Conservation (phyloP, 2,329 filamentous ascomycete genomes). For the Epichloe sp. region DNA sequence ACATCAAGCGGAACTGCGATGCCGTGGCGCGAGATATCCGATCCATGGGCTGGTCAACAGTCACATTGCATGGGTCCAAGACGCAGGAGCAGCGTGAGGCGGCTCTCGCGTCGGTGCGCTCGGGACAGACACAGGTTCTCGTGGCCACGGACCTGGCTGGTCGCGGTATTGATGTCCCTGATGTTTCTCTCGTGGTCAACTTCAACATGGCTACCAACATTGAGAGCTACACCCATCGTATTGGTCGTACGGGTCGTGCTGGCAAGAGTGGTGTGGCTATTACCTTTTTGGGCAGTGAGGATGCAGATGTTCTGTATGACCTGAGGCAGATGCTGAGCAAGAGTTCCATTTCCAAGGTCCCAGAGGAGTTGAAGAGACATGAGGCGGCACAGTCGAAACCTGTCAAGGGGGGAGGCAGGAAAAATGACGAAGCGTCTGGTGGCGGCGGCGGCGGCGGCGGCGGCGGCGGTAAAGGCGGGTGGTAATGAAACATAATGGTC, state of each 20-base stretch:
- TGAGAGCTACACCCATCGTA: constrained; percentile 90
- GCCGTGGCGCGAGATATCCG: constrained; percentile 90
- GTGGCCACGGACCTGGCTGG: constrained; percentile 94
- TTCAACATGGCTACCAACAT: constrained; percentile 97
- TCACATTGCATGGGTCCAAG: constrained; percentile 89
- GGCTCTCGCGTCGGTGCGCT: constrained; percentile 72
- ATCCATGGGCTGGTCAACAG: constrained; percentile 77
- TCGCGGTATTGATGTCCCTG: constrained; percentile 92
- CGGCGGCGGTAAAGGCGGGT: constrained; percentile 1
- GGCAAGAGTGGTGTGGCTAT: constrained; percentile 94
- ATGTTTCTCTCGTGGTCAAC: constrained; percentile 89
- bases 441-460: constrained; percentile 10
- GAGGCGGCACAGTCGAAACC: constrained; percentile 83
- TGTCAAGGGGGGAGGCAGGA: constrained; percentile 23
- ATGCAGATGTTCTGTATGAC: constrained; percentile 83
- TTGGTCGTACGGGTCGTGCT: constrained; percentile 92
- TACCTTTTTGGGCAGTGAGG: constrained; percentile 86
- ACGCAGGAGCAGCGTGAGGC: constrained; percentile 97
- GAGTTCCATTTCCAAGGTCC: constrained; percentile 74
- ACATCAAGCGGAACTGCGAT: constrained; percentile 98
- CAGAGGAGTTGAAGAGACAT: constrained; percentile 80
- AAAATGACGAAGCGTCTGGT: constrained; percentile 17
- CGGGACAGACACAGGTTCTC: constrained; percentile 69
- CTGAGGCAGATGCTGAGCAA: constrained; percentile 92
- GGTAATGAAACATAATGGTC: not conserved